Evolutionary conservation across 169 alveolate species (phyloP).

Genomic region (Plasmodium gonderi): DNA sequence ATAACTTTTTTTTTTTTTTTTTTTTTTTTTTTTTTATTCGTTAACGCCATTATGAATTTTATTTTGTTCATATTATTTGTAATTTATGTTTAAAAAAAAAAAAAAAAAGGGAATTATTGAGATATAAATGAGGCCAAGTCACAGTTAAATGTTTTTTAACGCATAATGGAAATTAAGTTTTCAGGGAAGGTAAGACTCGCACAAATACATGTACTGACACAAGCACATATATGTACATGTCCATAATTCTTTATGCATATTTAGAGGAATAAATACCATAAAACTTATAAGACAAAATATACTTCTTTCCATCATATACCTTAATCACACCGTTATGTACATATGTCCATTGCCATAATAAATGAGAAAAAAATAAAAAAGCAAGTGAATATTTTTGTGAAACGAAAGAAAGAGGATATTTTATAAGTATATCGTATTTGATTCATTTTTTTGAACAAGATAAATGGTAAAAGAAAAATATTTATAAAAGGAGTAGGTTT

Average conservation of each 20-base stretch:
- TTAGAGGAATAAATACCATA: too few relatives aligned
- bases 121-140: neutral
- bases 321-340: neutral
- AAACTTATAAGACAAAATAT: too few relatives aligned
- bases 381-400: neutral
- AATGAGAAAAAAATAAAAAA: neutral
- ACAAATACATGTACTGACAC: neutral
- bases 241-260: too few relatives aligned
- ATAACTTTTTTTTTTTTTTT: neutral
- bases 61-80: neutral
- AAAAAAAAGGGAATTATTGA: neutral
- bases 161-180: neutral
- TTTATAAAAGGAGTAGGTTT: neutral
- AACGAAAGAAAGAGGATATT: neutral
- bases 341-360: neutral
- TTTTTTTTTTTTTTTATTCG: neutral
- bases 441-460: neutral
- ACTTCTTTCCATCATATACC: neutral
- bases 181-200: neutral
- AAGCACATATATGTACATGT: too few relatives aligned
- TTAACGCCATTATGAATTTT: neutral
- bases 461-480: neutral
- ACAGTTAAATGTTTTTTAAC: neutral
- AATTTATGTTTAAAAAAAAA: neutral
- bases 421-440: neutral